Evolutionary conservation across 345 rosid species (phyloP).

Genomic region (Eutrema japonicum): DNA sequence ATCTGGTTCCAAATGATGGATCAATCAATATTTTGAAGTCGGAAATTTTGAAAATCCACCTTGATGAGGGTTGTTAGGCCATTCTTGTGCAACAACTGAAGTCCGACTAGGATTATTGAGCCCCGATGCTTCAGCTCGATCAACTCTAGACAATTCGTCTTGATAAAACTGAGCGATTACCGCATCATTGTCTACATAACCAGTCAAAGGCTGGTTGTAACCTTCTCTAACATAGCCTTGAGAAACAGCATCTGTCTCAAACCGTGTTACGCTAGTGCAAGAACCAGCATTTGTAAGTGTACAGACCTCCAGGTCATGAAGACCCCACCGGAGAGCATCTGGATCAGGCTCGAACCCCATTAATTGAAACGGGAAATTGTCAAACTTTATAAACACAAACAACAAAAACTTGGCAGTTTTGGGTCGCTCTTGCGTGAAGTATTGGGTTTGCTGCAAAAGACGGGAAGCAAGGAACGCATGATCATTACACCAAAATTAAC

Average conservation of each 20-base stretch:
- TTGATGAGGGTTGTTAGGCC: conserved; percentile 49
- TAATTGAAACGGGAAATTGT: background rate
- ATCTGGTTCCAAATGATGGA: conserved; percentile 7
- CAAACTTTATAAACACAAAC: conserved; percentile 15
- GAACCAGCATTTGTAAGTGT: conserved; percentile 61
- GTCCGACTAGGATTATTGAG: conserved; percentile 39
- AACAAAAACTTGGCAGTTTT: background rate
- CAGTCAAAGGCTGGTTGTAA: conserved; percentile 46
- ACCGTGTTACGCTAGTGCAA: conserved; percentile 52
- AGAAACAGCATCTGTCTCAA: conserved; percentile 50
- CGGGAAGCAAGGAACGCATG: conserved; percentile 32
- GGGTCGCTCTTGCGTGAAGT: conserved; percentile 15
- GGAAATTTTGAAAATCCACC: conserved; percentile 36
- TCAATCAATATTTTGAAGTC: conserved; percentile 31
- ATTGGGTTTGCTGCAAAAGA: conserved; percentile 32
- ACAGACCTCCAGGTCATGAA: conserved; percentile 64
- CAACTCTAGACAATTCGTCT: conserved; percentile 73
- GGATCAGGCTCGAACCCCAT: conserved; percentile 61
- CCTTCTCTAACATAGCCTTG: conserved; percentile 64
- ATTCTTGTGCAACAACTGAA: conserved; percentile 68
- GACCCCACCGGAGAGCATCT: conserved; percentile 85
- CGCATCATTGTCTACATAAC: conserved; percentile 69
- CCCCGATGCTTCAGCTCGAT: conserved; percentile 61
- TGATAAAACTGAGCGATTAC: conserved; percentile 74
- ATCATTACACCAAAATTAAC: background rate